Percentiles rank a stretch among this genome's conserved stretches.
phyloP scores from a whole-genome alignment of 2,329 filamentous ascomycete species.

The Colletotrichum magnum region DNA sequence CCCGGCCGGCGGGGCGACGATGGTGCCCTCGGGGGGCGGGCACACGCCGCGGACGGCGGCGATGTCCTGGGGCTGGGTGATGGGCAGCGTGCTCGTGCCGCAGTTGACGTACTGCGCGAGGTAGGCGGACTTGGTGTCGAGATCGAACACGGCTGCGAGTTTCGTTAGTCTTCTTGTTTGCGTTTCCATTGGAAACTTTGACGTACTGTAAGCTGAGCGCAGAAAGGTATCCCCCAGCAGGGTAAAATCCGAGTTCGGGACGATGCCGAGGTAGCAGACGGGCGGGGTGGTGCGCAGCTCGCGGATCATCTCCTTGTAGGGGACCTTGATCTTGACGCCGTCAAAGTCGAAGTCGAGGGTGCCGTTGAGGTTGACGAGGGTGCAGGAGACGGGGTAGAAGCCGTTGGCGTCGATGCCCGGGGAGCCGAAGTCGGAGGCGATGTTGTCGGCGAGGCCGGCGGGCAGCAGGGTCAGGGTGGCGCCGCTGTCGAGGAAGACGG shows the following conservation, averaged over 20 bases:
- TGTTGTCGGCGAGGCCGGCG: conserved; percentile 62
- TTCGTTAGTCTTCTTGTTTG: no score
- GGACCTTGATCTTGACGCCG: conserved; percentile 62
- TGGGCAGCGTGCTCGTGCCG: conserved; percentile 50
- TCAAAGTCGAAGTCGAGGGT: conserved; percentile 65
- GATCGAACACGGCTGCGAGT: conserved; percentile 63
- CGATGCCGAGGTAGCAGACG: conserved; percentile 65
- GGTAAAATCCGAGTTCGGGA: conserved; percentile 61
- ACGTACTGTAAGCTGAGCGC: conserved; percentile 66
- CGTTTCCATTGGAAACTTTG: background rate
- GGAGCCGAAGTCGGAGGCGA: conserved; percentile 65
- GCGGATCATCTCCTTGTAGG: conserved; percentile 64
- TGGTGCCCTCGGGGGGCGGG: background rate
- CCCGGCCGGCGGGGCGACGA: background rate
- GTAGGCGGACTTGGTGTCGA: conserved; percentile 63
- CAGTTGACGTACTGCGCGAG: conserved; percentile 67
- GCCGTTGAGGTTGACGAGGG: conserved; percentile 55
- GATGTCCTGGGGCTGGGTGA: conserved; percentile 35
- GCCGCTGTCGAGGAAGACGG: conserved; percentile 80
- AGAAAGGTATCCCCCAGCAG: conserved; percentile 73
- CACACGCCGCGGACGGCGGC: conserved; percentile 34
- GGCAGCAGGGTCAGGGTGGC: conserved; percentile 79
- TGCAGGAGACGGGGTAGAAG: conserved; percentile 64
- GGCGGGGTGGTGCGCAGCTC: conserved; percentile 47
- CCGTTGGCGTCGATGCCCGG: conserved; percentile 53